These are phyloP conservation scores for Acarospora socialis DNA, from an alignment of 2,329 filamentous ascomycete species.

Conservation along the genomic window DNA sequence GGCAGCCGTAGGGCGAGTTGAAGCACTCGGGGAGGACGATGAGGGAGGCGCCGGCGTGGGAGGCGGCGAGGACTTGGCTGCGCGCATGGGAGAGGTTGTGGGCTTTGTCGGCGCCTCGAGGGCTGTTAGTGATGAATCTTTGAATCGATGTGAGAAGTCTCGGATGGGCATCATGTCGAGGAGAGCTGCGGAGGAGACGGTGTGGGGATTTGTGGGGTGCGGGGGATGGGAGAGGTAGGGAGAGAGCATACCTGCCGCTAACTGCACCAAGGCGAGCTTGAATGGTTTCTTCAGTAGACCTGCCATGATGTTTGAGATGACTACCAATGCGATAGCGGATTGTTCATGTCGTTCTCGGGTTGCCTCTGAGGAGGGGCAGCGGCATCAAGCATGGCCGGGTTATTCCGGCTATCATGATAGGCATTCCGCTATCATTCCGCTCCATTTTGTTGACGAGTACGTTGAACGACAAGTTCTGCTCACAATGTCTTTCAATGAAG, in stretches of 20 bases:
- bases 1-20: constrained; percentile 90
- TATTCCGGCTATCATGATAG: no score
- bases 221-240: constrained; percentile 2
- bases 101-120: constrained; percentile 59
- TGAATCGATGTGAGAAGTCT: constrained; percentile 23
- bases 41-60: constrained; percentile 60
- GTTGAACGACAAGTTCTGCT: constrained; percentile 5
- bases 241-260: constrained; percentile 47
- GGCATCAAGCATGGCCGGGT: no score
- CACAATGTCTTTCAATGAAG: constrained; percentile 5
- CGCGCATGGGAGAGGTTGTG: constrained; percentile 72
- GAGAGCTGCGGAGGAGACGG: constrained; percentile 13
- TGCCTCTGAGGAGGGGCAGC: no score
- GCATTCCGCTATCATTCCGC: no score
- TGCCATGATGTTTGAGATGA: constrained; percentile 28
- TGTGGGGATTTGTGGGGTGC: constrained; percentile 2
- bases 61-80: constrained; percentile 68
- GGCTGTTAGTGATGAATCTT: not conserved
- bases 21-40: constrained; percentile 96
- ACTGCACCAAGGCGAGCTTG: constrained; percentile 69
- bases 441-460: constrained; percentile 1
- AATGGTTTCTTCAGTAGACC: constrained; percentile 58
- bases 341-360: not conserved
- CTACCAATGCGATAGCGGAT: not conserved
- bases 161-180: constrained; percentile 18